Percentiles rank a stretch among this genome's conserved stretches.
These are phyloP conservation scores for Aspergillus fructus DNA, from an alignment of 2,329 filamentous ascomycete species.

Conservation along the genomic window DNA sequence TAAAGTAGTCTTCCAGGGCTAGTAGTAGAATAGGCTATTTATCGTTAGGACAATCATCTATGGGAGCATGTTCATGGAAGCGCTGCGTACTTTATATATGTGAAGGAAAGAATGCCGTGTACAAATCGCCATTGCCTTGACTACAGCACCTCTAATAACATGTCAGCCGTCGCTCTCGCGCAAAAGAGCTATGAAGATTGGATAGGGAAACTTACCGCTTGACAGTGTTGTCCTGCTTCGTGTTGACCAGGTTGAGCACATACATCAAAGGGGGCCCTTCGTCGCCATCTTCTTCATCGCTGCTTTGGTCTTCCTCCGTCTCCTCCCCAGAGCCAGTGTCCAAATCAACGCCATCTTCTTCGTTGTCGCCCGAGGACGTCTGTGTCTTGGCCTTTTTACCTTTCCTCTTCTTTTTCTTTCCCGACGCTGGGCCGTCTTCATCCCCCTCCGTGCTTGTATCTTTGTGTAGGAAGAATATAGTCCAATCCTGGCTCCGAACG, in stretches of 20 bases:
- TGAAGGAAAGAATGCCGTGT: slow-evolving; percentile 96
- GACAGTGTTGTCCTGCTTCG: slow-evolving; percentile 89
- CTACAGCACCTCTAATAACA: slow-evolving; percentile 74
- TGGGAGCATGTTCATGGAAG: background rate
- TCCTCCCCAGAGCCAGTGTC: slow-evolving; percentile 50
- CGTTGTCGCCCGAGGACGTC: slow-evolving; percentile 43
- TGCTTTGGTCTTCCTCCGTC: slow-evolving; percentile 44
- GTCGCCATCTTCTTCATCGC: slow-evolving; percentile 65
- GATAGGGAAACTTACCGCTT: slow-evolving; percentile 58
- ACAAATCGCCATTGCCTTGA: slow-evolving; percentile 99
- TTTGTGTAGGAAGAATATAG: slow-evolving; percentile 97
- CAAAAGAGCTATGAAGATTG: background rate
- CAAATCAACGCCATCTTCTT: slow-evolving; percentile 48
- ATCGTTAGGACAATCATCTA: slow-evolving; percentile 8
- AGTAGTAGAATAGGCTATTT: slow-evolving; percentile 77
- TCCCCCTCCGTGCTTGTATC: slow-evolving; percentile 83
- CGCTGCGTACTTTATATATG: slow-evolving; percentile 79
- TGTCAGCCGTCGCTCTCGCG: slow-evolving; percentile 1
- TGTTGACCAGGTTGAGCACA: slow-evolving; percentile 95
- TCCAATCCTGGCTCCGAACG: slow-evolving; percentile 95
- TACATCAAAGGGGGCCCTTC: slow-evolving; percentile 94
- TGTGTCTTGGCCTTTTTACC: slow-evolving; percentile 47
- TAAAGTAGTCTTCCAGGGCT: slow-evolving; percentile 95
- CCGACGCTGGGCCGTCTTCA: slow-evolving; percentile 58
- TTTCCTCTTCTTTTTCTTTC: slow-evolving; percentile 46